Evolutionary conservation across 441 rosid species (phyloP), one percentile per base, ranked within the genome.

Genomic region (Erysimum cheiri): DNA sequence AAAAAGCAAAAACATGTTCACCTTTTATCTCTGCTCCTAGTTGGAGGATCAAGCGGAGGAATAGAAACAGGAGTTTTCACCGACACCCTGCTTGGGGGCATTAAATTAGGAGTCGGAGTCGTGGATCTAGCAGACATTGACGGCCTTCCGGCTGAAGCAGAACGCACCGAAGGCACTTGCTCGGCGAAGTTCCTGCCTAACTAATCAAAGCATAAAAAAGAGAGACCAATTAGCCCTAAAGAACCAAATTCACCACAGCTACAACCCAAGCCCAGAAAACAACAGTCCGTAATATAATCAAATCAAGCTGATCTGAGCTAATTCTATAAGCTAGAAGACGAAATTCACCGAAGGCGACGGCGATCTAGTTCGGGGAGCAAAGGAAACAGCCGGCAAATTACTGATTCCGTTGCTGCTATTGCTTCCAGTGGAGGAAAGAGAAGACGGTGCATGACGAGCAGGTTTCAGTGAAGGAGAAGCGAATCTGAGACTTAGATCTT

Each of bases 311-410:
- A 69, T 62, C 66, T 62, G 32, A 63, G 60, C 52, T 44, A 60
- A 28, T 53, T 67, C 3, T 13, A 67, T 19, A 28, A 60, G 29
- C 14, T 85, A 24, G 24, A 8, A 29, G 8, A 48, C 37, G 33
- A n/a, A 40, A 69, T 60, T 78, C 86, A 92, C 99, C 91, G 94
- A 93, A 80, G 97, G 98, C 4, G 98, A 96, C 11, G 90, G 92
- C 74, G 97, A 92, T 88, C 99, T 87, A 69, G 81, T 86, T 58
- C 85, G 82, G 62, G 93, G 80, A 70, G 81, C 33, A 39, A 82
- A 43, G 47, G 93, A 80, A 73, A 80, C 69, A 48, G 85, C 67
- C 28, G 89, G 83, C 6, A 75, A 49, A 57, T 71, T 73, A 68
- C 52, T 82, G 22, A 50, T 56, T 53, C 84, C 81, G 58, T 80